Percentiles rank a stretch among this genome's conserved stretches.
These are phyloP conservation scores for Aspergillus chevalieri DNA, from an alignment of 2,329 filamentous ascomycete species.

Conservation along the genomic window DNA sequence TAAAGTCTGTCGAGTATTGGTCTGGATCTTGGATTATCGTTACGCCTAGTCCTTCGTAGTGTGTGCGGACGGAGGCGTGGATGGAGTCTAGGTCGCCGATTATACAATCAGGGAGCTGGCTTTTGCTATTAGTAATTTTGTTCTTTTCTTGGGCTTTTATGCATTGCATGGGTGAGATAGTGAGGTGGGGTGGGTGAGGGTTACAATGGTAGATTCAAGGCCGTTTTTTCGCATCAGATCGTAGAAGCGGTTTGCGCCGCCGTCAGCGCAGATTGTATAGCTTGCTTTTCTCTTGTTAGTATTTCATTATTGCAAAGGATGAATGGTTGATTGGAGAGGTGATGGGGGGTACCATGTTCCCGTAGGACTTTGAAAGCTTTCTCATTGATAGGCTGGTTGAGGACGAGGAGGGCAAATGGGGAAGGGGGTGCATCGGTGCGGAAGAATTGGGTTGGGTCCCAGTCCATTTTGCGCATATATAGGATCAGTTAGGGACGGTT, in stretches of 20 bases:
- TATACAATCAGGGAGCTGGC: conserved; percentile 60
- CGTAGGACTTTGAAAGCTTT: conserved; percentile 33
- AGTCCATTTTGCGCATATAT: conserved; percentile 22
- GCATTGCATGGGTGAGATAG: not conserved
- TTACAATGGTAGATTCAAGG: conserved; percentile 28
- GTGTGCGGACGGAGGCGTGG: conserved; percentile 52
- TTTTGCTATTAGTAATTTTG: conserved; percentile 25
- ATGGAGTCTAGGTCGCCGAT: conserved; percentile 91
- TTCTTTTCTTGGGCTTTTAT: conserved; percentile 13
- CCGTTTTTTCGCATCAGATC: conserved; percentile 39
- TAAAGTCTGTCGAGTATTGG: conserved; percentile 86
- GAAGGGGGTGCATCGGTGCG: conserved; percentile 17
- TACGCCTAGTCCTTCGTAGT: conserved; percentile 59
- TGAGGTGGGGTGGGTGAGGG: not conserved
- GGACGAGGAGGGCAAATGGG: conserved; percentile 49
- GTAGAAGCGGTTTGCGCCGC: conserved; percentile 74
- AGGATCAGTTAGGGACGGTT: not conserved
- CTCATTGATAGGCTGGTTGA: conserved; percentile 56
- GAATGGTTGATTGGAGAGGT: not conserved
- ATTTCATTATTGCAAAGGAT: too few relatives aligned
- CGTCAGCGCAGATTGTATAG: conserved; percentile 76
- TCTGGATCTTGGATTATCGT: conserved; percentile 65
- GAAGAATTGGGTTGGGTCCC: conserved; percentile 39
- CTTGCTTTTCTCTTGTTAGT: conserved; percentile 42
- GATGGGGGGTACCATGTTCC: conserved; percentile 26